Conservation (phyloP, 2,329 filamentous ascomycete species). For the Exophiala xenobiotica region DNA sequence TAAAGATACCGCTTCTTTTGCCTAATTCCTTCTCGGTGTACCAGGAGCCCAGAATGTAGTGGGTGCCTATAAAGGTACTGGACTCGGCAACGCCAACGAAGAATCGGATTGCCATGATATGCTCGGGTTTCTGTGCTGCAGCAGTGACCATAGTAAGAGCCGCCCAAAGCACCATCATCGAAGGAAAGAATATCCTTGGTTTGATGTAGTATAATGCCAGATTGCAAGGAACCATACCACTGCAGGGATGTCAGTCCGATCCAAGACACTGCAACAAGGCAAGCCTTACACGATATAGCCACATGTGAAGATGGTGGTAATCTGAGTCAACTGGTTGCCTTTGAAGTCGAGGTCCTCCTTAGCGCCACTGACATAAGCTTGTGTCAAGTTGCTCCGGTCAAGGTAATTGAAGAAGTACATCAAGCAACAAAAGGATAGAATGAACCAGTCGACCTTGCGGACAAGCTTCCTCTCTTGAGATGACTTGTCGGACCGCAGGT, state of each 20-base stretch:
- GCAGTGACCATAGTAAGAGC: constrained; percentile 33
- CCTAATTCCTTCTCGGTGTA: constrained; percentile 37
- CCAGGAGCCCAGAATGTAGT: constrained; percentile 32
- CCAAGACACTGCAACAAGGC: neutral
- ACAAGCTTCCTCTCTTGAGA: constrained; percentile 43
- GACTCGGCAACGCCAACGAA: constrained; percentile 26
- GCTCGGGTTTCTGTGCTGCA: constrained; percentile 11
- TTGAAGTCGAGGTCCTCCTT: constrained; percentile 36
- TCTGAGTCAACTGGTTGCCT: constrained; percentile 37
- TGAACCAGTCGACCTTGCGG: constrained; percentile 53
- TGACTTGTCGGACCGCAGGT: constrained; percentile 7
- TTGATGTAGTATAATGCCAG: constrained; percentile 35
- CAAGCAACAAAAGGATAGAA: constrained; percentile 47
- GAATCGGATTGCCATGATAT: constrained; percentile 28
- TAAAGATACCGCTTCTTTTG: constrained; percentile 40
- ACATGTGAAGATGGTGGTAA: constrained; percentile 26
- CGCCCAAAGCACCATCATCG: constrained; percentile 36
- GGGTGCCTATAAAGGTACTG: constrained; percentile 31
- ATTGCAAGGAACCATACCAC: constrained; percentile 35
- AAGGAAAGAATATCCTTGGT: constrained; percentile 35
- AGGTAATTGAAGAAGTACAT: constrained; percentile 45
- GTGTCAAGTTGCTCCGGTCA: constrained; percentile 47
- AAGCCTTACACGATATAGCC: constrained; percentile 21
- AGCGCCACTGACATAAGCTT: constrained; percentile 40
- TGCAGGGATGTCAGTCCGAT: neutral